Evolutionary conservation across 2,329 filamentous ascomycete species (phyloP).

Genomic region (Proliferodiscus dingleyae): DNA sequence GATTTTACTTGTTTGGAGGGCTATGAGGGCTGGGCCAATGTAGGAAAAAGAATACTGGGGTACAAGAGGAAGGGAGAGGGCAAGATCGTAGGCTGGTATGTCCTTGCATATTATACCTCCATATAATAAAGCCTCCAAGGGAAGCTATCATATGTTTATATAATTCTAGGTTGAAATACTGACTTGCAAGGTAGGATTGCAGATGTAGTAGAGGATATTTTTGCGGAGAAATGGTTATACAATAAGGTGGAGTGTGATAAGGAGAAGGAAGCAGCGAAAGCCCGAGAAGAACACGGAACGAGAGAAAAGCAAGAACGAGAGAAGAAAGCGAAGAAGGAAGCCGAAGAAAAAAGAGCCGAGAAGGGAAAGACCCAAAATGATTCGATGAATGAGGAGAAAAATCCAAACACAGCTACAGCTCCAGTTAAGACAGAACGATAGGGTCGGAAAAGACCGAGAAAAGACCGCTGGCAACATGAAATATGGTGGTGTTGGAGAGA

Average conservation of each 20-base stretch:
- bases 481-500: too few relatives aligned
- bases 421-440: too few relatives aligned
- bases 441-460: too few relatives aligned
- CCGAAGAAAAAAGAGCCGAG: neutral
- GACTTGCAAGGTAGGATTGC: too few relatives aligned
- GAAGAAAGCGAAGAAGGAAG: neutral
- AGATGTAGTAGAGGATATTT: conserved; percentile 14
- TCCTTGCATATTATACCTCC: too few relatives aligned
- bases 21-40: conserved; percentile 12
- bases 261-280: neutral
- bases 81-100: conserved; percentile 14
- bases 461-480: too few relatives aligned
- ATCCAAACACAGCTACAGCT: too few relatives aligned
- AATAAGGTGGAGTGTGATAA: neutral
- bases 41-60: conserved; percentile 12
- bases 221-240: conserved; percentile 13
- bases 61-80: conserved; percentile 12
- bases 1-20: conserved; percentile 5
- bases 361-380: neutral
- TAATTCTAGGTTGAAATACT: too few relatives aligned
- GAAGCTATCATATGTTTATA: too few relatives aligned
- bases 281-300: too few relatives aligned
- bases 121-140: too few relatives aligned
- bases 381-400: too few relatives aligned
- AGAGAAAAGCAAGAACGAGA: neutral